Evolutionary conservation across 2,329 filamentous ascomycete genomes (phyloP).

Genomic region (Thermoascus crustaceus): DNA sequence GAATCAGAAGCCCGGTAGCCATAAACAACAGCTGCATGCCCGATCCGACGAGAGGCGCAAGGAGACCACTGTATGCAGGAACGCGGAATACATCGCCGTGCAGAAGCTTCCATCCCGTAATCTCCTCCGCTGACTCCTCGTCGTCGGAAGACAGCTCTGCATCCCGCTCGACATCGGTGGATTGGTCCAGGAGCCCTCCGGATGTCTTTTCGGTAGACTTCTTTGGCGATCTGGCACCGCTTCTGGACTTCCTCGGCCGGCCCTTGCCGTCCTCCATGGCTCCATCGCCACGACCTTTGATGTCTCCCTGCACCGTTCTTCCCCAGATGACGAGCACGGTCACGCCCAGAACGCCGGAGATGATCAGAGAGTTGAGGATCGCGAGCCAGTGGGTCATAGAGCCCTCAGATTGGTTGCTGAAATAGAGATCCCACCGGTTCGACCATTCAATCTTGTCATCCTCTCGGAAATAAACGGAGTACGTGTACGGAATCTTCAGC

Average conservation of each 20-base stretch:
- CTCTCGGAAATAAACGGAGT: slow-evolving; percentile 84
- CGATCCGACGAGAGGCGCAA: slow-evolving; percentile 75
- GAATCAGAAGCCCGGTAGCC: slow-evolving; percentile 60
- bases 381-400: slow-evolving; percentile 80
- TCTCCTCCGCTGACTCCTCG: slow-evolving; percentile 67
- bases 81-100: slow-evolving; percentile 82
- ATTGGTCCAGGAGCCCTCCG: slow-evolving; percentile 50
- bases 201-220: slow-evolving; percentile 45
- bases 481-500: slow-evolving; percentile 72
- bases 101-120: slow-evolving; percentile 80
- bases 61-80: slow-evolving; percentile 60
- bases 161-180: slow-evolving; percentile 45
- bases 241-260: slow-evolving; percentile 38
- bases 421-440: slow-evolving; percentile 82
- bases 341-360: slow-evolving; percentile 68
- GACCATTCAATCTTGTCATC: slow-evolving; percentile 73
- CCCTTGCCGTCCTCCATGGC: slow-evolving; percentile 58
- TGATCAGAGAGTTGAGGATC: slow-evolving; percentile 78
- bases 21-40: slow-evolving; percentile 83
- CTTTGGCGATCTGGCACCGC: slow-evolving; percentile 35
- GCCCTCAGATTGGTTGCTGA: slow-evolving; percentile 77
- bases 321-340: slow-evolving; percentile 74
- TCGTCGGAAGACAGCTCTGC: slow-evolving; percentile 57
- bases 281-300: slow-evolving; percentile 63
- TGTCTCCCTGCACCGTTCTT: slow-evolving; percentile 68